Evolutionary conservation across 1,139 yeast genomes (phyloP), one percentile per base, ranked within the genome.

Genomic region (Debaryomyces coudertii): DNA sequence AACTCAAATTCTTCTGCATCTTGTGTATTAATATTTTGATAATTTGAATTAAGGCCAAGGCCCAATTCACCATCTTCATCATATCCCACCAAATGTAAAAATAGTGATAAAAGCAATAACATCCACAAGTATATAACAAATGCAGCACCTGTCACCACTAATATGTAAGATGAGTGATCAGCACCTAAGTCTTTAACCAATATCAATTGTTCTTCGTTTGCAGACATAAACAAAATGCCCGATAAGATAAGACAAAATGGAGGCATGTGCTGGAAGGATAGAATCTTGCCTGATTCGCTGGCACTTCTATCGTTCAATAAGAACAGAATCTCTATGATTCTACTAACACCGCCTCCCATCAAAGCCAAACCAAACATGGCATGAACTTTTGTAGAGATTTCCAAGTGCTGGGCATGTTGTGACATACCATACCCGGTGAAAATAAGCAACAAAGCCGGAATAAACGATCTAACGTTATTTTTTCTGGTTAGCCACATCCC

Each of bases 391-490:
- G 97, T 90, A 36, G 95, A 86, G 22, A 90, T 81, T 49, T 64
- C 75, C 56, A 88, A 69, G 48, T 81, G 79, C 66, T 92, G 98
- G 2, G 80, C 77, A 66, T 92, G 98, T 55, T 89, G 86, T 42
- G 92, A 79, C 98, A 92, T 92, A 33, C 97, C 87, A 79, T 90
- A 92, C 1, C 97, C 98, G 0, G 97, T 92, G 61, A 86, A 85
- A 7, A 90, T 80, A 54, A 92, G 78, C 42, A 93, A 79, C 35
- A 90, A 56, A 0, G 96, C 85, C 3, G 98, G 98, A 30, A 92
- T 69, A 57, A 85, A 87, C 38, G 87, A 80, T 52, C 98, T 77
- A 46, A 69, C 71, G 62, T 86, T 82, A 44, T 78, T 77, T 37
- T 62, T 65, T 36, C 68, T 51, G 1, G 96, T 79, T 43, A 90